Evolutionary conservation across 2,329 filamentous ascomycete genomes (phyloP).

Genomic region (Fusarium domesticum): DNA sequence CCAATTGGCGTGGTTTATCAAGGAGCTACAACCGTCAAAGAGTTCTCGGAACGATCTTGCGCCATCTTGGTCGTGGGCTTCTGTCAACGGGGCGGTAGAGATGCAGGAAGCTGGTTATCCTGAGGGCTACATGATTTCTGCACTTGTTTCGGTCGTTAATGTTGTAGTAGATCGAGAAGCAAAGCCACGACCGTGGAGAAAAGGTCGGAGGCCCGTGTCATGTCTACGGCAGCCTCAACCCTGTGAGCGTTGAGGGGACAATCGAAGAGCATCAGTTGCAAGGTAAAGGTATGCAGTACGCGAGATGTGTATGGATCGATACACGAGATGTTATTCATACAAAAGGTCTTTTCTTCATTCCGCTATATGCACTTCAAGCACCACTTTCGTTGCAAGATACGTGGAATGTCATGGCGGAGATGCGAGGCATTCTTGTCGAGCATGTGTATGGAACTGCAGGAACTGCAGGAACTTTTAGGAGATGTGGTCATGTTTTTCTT

Average conservation of each 20-base stretch:
- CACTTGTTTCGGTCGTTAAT: slow-evolving; percentile 3
- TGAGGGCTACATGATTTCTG: slow-evolving; percentile 3
- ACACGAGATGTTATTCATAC: slow-evolving; percentile 1
- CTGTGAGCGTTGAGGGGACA: slow-evolving; percentile 1
- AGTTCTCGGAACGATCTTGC: slow-evolving; percentile 7
- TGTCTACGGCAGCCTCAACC: slow-evolving; percentile 6
- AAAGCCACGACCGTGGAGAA: slow-evolving; percentile 1
- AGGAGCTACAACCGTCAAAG: neutral
- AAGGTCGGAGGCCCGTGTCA: neutral
- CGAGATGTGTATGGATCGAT: neutral
- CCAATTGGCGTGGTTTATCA: slow-evolving; percentile 7
- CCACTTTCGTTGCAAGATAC: neutral
- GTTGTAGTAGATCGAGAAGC: neutral
- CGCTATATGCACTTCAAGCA: slow-evolving; percentile 7
- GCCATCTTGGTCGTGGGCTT: slow-evolving; percentile 12
- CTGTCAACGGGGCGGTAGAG: slow-evolving; percentile 5
- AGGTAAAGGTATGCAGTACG: slow-evolving; percentile 7
- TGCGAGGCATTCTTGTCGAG: slow-evolving; percentile 4
- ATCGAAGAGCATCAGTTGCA: neutral
- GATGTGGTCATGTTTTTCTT: slow-evolving; percentile 10
- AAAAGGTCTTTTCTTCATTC: slow-evolving; percentile 5
- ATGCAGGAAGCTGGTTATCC: slow-evolving; percentile 3
- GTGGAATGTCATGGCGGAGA: slow-evolving; percentile 7
- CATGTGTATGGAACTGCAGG: neutral
- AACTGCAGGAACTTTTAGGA: neutral